Base-by-base conservation (phyloP, 164 flowering plant genomes). In the Vitis labrusca region DNA sequence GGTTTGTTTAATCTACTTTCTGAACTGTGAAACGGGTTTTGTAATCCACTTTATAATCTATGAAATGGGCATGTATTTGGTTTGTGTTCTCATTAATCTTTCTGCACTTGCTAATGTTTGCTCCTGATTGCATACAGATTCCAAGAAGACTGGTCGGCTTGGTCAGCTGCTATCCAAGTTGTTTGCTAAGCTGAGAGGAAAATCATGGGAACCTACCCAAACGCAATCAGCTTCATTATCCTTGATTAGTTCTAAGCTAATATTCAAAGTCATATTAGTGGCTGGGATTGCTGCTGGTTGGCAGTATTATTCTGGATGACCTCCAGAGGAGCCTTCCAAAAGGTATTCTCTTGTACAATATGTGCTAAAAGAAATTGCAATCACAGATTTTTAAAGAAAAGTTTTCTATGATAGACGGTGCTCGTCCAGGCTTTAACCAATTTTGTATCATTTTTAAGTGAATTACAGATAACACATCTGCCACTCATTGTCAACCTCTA, bases 201-300 rank as follows among this genome's bases (percentile, higher is more conserved):
- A 71, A 69, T 77, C 76, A 63, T 64, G 53, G 57, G 82, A 85
- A 59, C 75, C 83, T 2, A 52, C 82, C 10, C 15, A 73, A 57
- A 61, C 83, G 17, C 56, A 71, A 8, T 54, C 76, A 57, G 9
- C 75, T 17, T 66, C 85, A 30, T 82, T 86, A 50, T 81, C 91
- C 47, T 67, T 76, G 14, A 37, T 72, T 4, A 73, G 63, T 29
- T 62, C 70, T 44, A 89, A 84, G 83, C 74, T 89, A 17, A 63
- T 88, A 15, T 30, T 89, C 59, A 91, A 86, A 80, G 83, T 91
- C 15, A 29, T 81, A 15, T 63, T 89, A 61, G 91, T 91, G 8
- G 93, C 92, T 64, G 84, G 76, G 13, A 47, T 89, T 69, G 97
- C 97, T 63, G 83, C 79, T 71, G 80, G 63, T 65, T 91, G 93